A percentile compares a stretch with the other conserved stretches of the same genome.
phyloP scores from a whole-genome alignment of 1,284 basidiomycete species.

The Ustilago tritici region DNA sequence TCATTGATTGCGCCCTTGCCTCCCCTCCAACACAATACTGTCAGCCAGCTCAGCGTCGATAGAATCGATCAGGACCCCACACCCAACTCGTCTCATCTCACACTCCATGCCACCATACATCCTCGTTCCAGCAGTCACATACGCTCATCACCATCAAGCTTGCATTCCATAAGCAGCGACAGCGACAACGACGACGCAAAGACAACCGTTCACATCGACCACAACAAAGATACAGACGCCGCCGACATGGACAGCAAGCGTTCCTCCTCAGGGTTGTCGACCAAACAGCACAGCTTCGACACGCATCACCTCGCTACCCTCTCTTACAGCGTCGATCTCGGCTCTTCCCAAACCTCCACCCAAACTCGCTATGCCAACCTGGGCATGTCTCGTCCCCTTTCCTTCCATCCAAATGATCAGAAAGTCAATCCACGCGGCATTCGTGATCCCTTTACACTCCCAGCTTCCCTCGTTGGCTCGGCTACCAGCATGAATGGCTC shows the following conservation, averaged over 20 bases:
- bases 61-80: not conserved
- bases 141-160: conserved; percentile 4
- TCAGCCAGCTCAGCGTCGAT: conserved; percentile 23
- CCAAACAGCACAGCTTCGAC: conserved; percentile 19
- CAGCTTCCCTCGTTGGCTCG: conserved; percentile 35
- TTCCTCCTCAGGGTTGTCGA: not conserved
- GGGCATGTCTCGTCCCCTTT: conserved; percentile 42
- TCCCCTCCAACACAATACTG: conserved; percentile 9
- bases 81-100: conserved; percentile 10
- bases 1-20: conserved; percentile 22
- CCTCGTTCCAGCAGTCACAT: conserved; percentile 32
- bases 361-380: conserved; percentile 24
- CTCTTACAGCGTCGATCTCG: conserved; percentile 29
- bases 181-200: conserved; percentile 8
- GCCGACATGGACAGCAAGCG: conserved; percentile 3
- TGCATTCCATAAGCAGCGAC: conserved; percentile 10
- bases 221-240: not conserved
- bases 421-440: conserved; percentile 45
- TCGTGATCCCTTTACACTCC: conserved; percentile 37
- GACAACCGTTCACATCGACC: not conserved
- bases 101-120: conserved; percentile 14
- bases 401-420: conserved; percentile 35
- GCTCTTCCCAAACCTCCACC: conserved; percentile 2
- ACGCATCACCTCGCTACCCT: conserved; percentile 22
- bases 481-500: conserved; percentile 15